A percentile compares a stretch with the other conserved stretches of the same genome.
Conservation (phyloP, 768 basidiomycete genomes). For the Auricularia cornea region DNA sequence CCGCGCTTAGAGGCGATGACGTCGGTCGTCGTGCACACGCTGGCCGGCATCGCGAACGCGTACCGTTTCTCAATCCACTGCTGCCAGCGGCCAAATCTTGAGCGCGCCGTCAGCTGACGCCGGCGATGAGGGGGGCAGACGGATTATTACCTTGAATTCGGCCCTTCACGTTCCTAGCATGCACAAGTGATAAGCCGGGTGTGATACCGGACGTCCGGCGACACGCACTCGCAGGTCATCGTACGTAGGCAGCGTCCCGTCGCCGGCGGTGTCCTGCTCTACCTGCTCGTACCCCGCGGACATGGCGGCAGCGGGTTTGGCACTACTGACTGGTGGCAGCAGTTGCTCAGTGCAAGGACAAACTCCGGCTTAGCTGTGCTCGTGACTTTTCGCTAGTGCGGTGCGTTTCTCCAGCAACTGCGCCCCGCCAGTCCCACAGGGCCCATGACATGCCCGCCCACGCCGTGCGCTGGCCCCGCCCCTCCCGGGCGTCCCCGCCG, state of each 20-base stretch:
- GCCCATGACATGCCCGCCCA: too few species aligned
- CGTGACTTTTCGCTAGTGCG: not conserved
- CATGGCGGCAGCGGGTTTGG: not conserved
- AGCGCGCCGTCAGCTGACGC: not conserved
- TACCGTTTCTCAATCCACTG: constrained; percentile 87
- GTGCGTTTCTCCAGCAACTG: too few species aligned
- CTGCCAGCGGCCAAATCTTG: constrained; percentile 77
- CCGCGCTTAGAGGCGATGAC: constrained; percentile 44
- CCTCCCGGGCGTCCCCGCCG: not conserved
- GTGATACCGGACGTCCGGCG: not conserved
- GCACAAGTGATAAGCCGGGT: constrained; percentile 20
- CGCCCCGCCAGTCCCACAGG: too few species aligned
- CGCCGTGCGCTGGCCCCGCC: too few species aligned
- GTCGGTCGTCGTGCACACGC: constrained; percentile 1
- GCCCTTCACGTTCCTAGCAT: constrained; percentile 49
- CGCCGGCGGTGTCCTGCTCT: constrained; percentile 35
- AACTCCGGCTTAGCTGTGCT: not conserved
- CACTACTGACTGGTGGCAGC: not conserved
- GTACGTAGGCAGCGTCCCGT: constrained; percentile 65
- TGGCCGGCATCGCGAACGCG: constrained; percentile 6
- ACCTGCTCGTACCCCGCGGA: not conserved
- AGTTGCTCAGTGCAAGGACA: not conserved
- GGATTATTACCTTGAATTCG: constrained; percentile 62
- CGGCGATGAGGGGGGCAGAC: constrained; percentile 4
- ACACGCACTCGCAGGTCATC: constrained; percentile 43